phyloP scores from a whole-genome alignment of 306 rosid genomes.

The Rosa rugosa region DNA sequence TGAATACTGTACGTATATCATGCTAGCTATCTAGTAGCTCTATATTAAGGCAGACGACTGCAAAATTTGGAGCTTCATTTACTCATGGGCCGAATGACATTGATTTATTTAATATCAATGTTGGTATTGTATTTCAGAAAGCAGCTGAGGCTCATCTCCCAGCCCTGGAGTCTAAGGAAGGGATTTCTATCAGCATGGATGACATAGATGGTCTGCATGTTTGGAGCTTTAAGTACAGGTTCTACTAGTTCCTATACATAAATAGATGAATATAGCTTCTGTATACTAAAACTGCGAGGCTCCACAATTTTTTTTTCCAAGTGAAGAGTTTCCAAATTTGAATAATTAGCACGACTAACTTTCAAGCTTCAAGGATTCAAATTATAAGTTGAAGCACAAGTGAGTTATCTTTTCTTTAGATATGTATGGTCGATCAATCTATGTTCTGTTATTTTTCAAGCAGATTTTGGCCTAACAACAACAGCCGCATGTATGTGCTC shows the following conservation, averaged over 20 bases:
- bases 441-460: background rate
- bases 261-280: background rate
- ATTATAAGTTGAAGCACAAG: background rate
- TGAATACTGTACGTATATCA: background rate
- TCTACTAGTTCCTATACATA: background rate
- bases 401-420: background rate
- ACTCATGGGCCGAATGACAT: background rate
- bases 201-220: constrained; percentile 86
- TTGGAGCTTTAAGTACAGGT: constrained; percentile 98
- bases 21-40: background rate
- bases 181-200: constrained; percentile 70
- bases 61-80: background rate
- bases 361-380: background rate
- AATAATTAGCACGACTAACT: background rate
- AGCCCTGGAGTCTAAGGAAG: constrained; percentile 80
- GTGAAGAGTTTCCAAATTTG: background rate
- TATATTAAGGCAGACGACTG: background rate
- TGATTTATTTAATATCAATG: background rate
- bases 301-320: background rate
- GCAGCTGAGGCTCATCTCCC: constrained; percentile 91
- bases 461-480: constrained; percentile 98
- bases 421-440: background rate
- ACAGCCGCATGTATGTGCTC: constrained; percentile 95
- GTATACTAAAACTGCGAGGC: background rate
- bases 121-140: constrained; percentile 49